Evolutionary conservation across 2,329 filamentous ascomycete species (phyloP), one percentile per base, ranked within the genome.

Genomic region (Fusarium sp.): DNA sequence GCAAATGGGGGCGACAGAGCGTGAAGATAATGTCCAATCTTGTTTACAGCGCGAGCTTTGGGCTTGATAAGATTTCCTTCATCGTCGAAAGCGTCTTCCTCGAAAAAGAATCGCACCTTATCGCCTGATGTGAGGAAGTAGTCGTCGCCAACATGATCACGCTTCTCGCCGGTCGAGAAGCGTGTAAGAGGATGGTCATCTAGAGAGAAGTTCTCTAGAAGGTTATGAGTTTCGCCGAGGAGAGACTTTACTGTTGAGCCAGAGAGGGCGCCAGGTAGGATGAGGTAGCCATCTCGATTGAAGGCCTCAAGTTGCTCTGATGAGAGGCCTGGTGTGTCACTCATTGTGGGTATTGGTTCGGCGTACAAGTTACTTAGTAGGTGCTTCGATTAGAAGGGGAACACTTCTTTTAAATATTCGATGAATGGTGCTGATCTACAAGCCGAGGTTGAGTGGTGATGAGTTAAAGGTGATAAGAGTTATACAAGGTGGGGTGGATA

Each of bases 51-150:
- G 56, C 86, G 88, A 67, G 92, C 85, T 80, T 97, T 97, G 41
- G 94, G 93, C 73, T 94, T 94, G 13, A 82, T 83, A 5, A 98
- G 88, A 3, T 83, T 81, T 41, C 92, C 91, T 0, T 81, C 75
- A 12, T 83, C 72, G 75, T 90, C 85, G 79, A 98, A 95, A 69
- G 95, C 95, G 80, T 96, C 94, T 81, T 97, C 93, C 81, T 98
- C 95, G 80, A 98, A 97, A 87, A 98, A 98, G 87, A 97, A 98
- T 63, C 94, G 92, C 66, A 98, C 85, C 82, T 98, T 95, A 84
- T 98, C 93, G 66, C 93, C 94, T 5, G 92, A 96, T 2, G 85
- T 87, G 4, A 98, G 88, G 82, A 99, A 98, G 86, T 99, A 99
- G 77, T 92, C 89, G 82, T 98, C 96, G 67, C 95, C 94, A 13